Evolutionary conservation across 2,329 filamentous ascomycete genomes (phyloP).

Genomic region (Aspergillus intermedius): DNA sequence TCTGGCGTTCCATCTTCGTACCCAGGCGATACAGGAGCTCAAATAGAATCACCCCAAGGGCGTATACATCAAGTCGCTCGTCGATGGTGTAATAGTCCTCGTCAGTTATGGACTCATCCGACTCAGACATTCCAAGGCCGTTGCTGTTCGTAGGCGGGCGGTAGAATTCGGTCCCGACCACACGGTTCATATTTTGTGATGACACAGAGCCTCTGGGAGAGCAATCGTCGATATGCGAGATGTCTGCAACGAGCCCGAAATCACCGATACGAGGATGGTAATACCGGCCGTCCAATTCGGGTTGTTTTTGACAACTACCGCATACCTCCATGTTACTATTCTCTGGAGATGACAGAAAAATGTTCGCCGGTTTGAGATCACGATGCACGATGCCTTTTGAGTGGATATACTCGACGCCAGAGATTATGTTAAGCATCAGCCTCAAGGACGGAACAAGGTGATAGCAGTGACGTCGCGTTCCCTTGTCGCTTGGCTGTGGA

Average conservation of each 20-base stretch:
- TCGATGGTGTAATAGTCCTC: slow-evolving; percentile 27
- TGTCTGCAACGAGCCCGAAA: slow-evolving; percentile 58
- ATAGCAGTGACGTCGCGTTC: slow-evolving; percentile 52
- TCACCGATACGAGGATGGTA: slow-evolving; percentile 60
- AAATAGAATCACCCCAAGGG: slow-evolving; percentile 56
- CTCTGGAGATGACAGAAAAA: slow-evolving; percentile 53
- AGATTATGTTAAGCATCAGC: slow-evolving; percentile 54
- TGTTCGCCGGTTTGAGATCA: slow-evolving; percentile 63
- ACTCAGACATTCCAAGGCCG: slow-evolving; percentile 1
- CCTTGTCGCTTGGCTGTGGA: slow-evolving; percentile 20
- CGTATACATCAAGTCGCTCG: slow-evolving; percentile 55
- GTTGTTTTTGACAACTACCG: slow-evolving; percentile 34
- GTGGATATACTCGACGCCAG: slow-evolving; percentile 61
- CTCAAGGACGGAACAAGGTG: slow-evolving; percentile 52
- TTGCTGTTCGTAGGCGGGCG: slow-evolving; percentile 39
- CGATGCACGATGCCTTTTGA: slow-evolving; percentile 56
- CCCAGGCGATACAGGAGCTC: slow-evolving; percentile 54
- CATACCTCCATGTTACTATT: slow-evolving; percentile 45
- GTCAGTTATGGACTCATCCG: slow-evolving; percentile 6
- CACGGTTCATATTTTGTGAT: slow-evolving; percentile 28
- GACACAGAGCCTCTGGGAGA: slow-evolving; percentile 14
- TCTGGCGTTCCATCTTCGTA: slow-evolving; percentile 44
- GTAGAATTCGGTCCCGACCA: slow-evolving; percentile 58
- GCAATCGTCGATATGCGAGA: slow-evolving; percentile 36
- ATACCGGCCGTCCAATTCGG: slow-evolving; percentile 29